Evolutionary conservation across 164 flowering plant species (phyloP).

Genomic region (Vitis rotundifolia): DNA sequence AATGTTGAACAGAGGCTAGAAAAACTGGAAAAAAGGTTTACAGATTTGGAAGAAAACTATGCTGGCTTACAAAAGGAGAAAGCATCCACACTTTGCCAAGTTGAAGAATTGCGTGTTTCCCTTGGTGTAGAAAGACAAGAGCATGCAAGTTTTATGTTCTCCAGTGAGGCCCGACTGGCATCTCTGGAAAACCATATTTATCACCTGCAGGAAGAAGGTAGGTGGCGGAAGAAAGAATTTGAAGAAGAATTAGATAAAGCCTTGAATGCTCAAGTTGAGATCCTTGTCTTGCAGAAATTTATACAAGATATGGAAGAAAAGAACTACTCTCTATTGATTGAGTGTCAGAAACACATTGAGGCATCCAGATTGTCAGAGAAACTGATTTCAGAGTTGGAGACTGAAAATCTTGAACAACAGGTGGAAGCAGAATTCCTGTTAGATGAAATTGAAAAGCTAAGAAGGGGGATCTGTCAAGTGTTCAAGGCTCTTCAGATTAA

Average conservation of each 20-base stretch:
- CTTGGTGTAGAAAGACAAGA: slow-evolving; percentile 61
- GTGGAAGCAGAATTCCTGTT: slow-evolving; percentile 58
- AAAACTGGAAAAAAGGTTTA: slow-evolving; percentile 50
- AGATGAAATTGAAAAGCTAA: slow-evolving; percentile 57
- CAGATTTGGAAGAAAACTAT: slow-evolving; percentile 56
- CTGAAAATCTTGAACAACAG: slow-evolving; percentile 67
- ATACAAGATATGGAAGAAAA: slow-evolving; percentile 69
- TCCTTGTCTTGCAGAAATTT: slow-evolving; percentile 65
- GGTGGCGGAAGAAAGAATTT: slow-evolving; percentile 47
- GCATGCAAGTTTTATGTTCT: slow-evolving; percentile 32
- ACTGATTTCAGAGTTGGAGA: slow-evolving; percentile 61
- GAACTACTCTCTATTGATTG: slow-evolving; percentile 46
- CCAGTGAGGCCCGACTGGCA: slow-evolving; percentile 48
- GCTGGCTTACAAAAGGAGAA: slow-evolving; percentile 64
- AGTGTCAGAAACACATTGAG: slow-evolving; percentile 68
- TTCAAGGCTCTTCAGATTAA: slow-evolving; percentile 50
- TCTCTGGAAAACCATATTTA: slow-evolving; percentile 51
- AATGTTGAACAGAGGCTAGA: slow-evolving; percentile 47
- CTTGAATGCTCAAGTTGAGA: slow-evolving; percentile 71
- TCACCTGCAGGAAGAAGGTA: slow-evolving; percentile 57
- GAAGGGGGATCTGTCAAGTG: slow-evolving; percentile 49
- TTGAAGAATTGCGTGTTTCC: slow-evolving; percentile 51
- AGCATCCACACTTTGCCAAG: slow-evolving; percentile 35
- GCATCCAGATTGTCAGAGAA: slow-evolving; percentile 55
- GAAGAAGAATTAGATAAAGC: slow-evolving; percentile 72